Evolutionary conservation across 2,329 filamentous ascomycete species (phyloP), one percentile per base, ranked within the genome.

Genomic region (Aspergillus fumigatus): DNA sequence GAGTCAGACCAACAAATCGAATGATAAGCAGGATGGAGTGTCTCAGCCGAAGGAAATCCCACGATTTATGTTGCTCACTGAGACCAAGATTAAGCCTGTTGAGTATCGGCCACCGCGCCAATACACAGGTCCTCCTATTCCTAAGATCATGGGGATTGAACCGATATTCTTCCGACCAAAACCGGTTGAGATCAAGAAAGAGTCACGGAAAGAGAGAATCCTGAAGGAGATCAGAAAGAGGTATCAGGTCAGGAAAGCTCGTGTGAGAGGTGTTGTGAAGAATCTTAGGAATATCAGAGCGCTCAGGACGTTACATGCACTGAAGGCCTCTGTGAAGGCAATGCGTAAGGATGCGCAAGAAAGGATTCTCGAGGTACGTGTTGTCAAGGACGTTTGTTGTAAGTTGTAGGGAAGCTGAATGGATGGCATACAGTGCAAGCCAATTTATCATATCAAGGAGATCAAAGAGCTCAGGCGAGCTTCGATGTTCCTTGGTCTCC

Each of bases 391-490:
- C 9, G 23, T 8, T 7, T 11, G 21, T 25, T 26, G 11, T 23
- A 11, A 47, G 21, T 8, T 14, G 23, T 9, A 23, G 14, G 32
- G 11, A 47, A 26, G 23, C 21, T 47, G 43, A 47, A 10, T 23
- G 23, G 43, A 47, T 47, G 23, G 43, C 23, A 10, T 27, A 29
- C 40, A 58, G 56, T 50, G 32, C 35, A 55, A 45, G 35, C 52
- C 52, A 25, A 38, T 55, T 8, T 58, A 58, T 52, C 52, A 49
- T 21, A 25, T 58, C 14, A 58, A 50, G 27, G 52, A 50, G 38
- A 51, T 55, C 10, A 58, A 41, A 32, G 19, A 53, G 29, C 19
- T 23, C 43, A 47, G 43, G 43, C 21, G 43, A 47, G 56, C 52
- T 23, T 58, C 56, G 14, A 38, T 45, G 14, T 11, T 58, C 10